Evolutionary conservation across 2,329 filamentous ascomycete genomes (phyloP), one percentile per base, ranked within the genome.

Genomic region (Fusarium sp.): DNA sequence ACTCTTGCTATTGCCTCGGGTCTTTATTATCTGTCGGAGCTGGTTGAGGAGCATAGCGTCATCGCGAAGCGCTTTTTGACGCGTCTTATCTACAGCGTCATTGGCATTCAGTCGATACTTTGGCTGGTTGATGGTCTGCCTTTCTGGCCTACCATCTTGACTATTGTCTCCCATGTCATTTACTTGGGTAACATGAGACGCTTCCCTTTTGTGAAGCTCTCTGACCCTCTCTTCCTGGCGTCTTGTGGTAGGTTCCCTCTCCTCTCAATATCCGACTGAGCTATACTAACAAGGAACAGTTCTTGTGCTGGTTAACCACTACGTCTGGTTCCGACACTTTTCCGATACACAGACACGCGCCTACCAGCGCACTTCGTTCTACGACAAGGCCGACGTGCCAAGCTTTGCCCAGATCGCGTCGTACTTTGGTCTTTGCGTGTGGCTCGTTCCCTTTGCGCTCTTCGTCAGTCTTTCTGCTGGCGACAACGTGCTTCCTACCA

Each of bases 1-100:
- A 98, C 96, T 21, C 86, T 99, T 65, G 94, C 95, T 58, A 98
- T 99, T 77, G 96, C 96, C 39, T 98, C 94, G n/a, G 96, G 96
- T 38, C 89, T 99, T 26, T 99, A 99, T 84, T 99, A 99, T 80
- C 91, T 99, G 55, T 98, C 95, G 24, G 96, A 99, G 80, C 90
- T 98, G 15, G 96, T 99, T 65, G 96, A 99, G 82, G 96, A 99
- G 80, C 95, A 99, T 78, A 98, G 95, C 6, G 95, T 98, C 13
- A 82, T 97, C 67, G 92, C 94, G 14, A 97, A 97, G 78, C 93
- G 91, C 59, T 84, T 98, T n/a, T 85, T 99, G 53, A 92, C 88
- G 34, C 90, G 89, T 42, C 85, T 98, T 57, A 98, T 98, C 75
- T 97, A 97, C 82, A 84, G 82, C 66, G 89, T 97, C 69, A 91